Conservation (phyloP, 805 yeast genomes). For the Candida anglica region DNA sequence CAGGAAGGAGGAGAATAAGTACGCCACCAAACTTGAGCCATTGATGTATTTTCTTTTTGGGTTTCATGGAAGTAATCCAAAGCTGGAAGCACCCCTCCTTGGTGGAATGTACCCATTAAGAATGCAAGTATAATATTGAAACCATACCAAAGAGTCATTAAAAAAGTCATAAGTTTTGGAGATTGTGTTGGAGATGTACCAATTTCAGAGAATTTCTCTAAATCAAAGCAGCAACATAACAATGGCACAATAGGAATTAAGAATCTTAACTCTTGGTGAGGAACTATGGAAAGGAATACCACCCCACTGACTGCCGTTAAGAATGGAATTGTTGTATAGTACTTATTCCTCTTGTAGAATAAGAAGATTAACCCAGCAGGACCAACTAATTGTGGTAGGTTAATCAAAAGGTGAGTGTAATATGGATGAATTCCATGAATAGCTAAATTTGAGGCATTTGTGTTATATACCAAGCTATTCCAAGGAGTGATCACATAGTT, state of each 20-base stretch:
- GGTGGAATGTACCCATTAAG: constrained; percentile 80
- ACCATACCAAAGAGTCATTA: constrained; percentile 48
- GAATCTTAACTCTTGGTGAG: constrained; percentile 94
- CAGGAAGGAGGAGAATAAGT: constrained; percentile 93
- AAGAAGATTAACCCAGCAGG: constrained; percentile 57
- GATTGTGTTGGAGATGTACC: constrained; percentile 4
- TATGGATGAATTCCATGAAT: constrained; percentile 81
- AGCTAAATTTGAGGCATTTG: constrained; percentile 53
- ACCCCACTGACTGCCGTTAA: constrained; percentile 62
- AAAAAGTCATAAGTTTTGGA: constrained; percentile 11
- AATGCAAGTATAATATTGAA: constrained; percentile 61
- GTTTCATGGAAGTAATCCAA: constrained; percentile 34
- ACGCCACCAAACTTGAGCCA: constrained; percentile 80
- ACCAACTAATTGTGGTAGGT: constrained; percentile 78
- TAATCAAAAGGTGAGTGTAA: constrained; percentile 69
- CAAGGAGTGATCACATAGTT: constrained; percentile 62
- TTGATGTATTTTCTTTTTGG: constrained; percentile 8
- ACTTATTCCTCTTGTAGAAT: constrained; percentile 31
- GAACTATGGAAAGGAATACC: constrained; percentile 59
- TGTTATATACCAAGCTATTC: constrained; percentile 74
- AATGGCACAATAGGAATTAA: constrained; percentile 76
- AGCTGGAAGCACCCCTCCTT: constrained; percentile 82
- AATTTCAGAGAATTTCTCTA: constrained; percentile 23
- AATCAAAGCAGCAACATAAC: constrained; percentile 52
- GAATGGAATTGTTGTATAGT: constrained; percentile 52